Base-by-base conservation (phyloP, 176 grass and related monocot species). In the Saccharum spontaneum region DNA sequence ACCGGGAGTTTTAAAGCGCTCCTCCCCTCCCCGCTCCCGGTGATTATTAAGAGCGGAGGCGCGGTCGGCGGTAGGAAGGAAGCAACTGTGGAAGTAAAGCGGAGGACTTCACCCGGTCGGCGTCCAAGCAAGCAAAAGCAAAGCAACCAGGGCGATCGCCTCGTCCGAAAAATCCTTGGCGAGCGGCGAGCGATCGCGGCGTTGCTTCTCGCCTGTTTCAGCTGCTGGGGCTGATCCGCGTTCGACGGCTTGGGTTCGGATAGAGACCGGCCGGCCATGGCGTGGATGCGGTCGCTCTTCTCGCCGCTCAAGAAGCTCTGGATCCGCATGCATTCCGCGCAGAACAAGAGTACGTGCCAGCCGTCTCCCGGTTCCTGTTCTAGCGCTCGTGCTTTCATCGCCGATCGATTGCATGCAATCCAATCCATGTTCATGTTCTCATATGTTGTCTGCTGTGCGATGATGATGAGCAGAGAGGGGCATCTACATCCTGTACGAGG, bases 401-500 rank as follows among this genome's bases (percentile, higher is more conserved):
- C 22, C 22, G 1, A 34, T 52, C 22, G 1, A 34, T 52, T 18
- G 0, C 41, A 59, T 59, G 54, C 8, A 1, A 26, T 63, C 30
- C n/a, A 16, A 16, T 38, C 71, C 24, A 17, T 36, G 12, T n/a
- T 16, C 37, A 45, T 20, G 17, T 72, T 43, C 46, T 50, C 15
- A 36, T 20, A 45, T 8, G 46, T 22, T 22, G 2, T 57, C 18
- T 76, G 16, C 10, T 38, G 17, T 8, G 24, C 45, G 4, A 11
- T 30, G 64, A 14, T 73, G 69, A 23, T 36, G 14, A 16, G 3
- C 78, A 95, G 93, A 90, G 74, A 71, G 83, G 82, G 96, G 96
- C 59, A 98, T 98, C 72, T 98, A 95, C 75, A 98, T 95, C 84
- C 82, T 98, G 66, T 94, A 98, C 71, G 96, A 98, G 79, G 96